Base-by-base conservation (phyloP, 805 yeast genomes). In the Candida boleticola region DNA sequence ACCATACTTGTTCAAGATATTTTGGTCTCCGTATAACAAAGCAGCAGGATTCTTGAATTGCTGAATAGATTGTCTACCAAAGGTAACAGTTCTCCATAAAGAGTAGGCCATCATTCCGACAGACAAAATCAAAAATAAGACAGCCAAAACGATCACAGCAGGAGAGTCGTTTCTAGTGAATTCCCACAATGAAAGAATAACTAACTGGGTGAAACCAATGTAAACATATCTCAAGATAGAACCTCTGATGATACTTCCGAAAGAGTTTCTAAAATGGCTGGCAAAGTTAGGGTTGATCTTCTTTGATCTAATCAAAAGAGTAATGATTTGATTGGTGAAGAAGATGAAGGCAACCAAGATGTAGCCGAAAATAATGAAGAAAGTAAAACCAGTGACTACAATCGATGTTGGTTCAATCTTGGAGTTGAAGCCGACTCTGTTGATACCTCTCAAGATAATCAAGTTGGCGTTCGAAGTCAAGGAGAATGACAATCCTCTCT, bases 381-480 rank as follows among this genome's bases (percentile, higher is more conserved):
- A 88, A 2, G 96, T 86, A 64, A 87, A 86, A 1, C 96, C 93
- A 2, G 97, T 89, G 37, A 80, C 78, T 14, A 85, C 96, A 29
- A 89, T 79, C 5, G 93, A 77, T 1, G 96, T 87, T 37, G 80
- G 80, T 64, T 90, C 98, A 46, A 90, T 87, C 37, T 73, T 71
- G 31, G 92, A 82, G 48, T 77, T 69, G 63, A 75, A 88, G 4
- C 92, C 96, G 38, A 89, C 73, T 65, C 97, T 79, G 57, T 84
- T 79, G 51, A 90, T 88, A 48, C 98, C 98, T 66, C 98, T 77
- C 46, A 85, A 73, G 29, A 90, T 86, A 44, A 77, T 63, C 49
- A 88, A 78, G 49, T 75, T 76, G 19, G 66, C 47, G 54, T 81
- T 82, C 41, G 88, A 83, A 47, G 66, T 47, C 48, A 78, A 63